Base-by-base conservation (phyloP, 2,329 filamentous ascomycete genomes). In the Claviceps digitariae region DNA sequence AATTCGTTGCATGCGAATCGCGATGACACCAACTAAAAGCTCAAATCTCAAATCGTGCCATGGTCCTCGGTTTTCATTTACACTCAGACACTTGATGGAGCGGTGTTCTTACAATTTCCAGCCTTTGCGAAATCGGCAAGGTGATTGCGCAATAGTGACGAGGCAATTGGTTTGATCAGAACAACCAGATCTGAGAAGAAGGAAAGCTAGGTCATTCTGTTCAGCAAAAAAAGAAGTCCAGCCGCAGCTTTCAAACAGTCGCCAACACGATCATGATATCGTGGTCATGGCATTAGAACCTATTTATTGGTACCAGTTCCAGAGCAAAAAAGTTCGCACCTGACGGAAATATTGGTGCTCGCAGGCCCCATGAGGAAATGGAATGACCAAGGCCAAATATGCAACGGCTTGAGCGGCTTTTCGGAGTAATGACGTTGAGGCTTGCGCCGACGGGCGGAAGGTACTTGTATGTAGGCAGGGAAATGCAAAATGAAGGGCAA, bases 361-460 rank as follows among this genome's bases (percentile, higher is more conserved):
- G 46, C 29, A 23, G 5, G 23, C 46, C 27, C 29, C 15, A 29
- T 34, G 27, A 20, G 12, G n/a, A 48, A 48, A 21, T 10, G 27
- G n/a, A 48, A 29, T 34, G 46, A 29, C n/a, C 13, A 29, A 34
- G 31, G n/a, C 5, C 46, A 31, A 36, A 23, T 40, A 44, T 44
- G 53, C 49, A 45, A 53, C 38, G 41, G 44, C 34, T 51, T 55
- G 44, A 40, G 54, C 51, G 34, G n/a, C 27, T 23, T 36, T 45
- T 44, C n/a, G 23, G 25, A 44, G 12, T 27, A 31, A 17, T 45
- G 8, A 20, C 20, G 12, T 45, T 23, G 13, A 8, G 49, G 12
- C 27, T 51, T 23, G 21, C 12, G 1, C 12, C 17, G 23, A 41
- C 13, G 6, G 36, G 47, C 27, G n/a, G 29, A 25, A 23, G 15